Evolutionary conservation across 2,329 filamentous ascomycete genomes (phyloP).

Genomic region (Aspergillus pseudoterreus): DNA sequence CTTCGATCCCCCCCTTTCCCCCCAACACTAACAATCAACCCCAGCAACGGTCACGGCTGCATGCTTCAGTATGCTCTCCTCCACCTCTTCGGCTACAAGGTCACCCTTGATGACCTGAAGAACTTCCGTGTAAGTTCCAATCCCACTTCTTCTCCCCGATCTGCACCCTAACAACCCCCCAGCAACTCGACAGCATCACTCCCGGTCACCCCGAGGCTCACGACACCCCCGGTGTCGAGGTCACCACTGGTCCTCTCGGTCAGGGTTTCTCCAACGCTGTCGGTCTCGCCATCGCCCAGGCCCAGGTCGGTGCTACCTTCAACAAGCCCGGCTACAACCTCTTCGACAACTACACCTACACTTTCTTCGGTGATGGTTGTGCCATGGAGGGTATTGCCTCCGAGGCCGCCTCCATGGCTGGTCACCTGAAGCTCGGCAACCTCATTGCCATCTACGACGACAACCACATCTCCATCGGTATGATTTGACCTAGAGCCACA

Average conservation of each 20-base stretch:
- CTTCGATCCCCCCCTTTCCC: background rate
- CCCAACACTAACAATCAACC: slow-evolving; percentile 9
- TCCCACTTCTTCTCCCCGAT: slow-evolving; percentile 36
- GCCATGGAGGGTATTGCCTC: slow-evolving; percentile 96
- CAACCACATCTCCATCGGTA: slow-evolving; percentile 88
- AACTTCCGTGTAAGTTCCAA: slow-evolving; percentile 70
- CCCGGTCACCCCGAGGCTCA: slow-evolving; percentile 95
- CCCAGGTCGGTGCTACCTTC: slow-evolving; percentile 84
- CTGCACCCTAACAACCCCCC: slow-evolving; percentile 9
- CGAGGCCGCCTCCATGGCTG: slow-evolving; percentile 87
- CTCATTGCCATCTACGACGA: slow-evolving; percentile 96
- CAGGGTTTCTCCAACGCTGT: slow-evolving; percentile 98
- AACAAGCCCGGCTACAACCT: slow-evolving; percentile 94
- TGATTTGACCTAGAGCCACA: slow-evolving; percentile 19
- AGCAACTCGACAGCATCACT: slow-evolving; percentile 74
- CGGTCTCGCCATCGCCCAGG: slow-evolving; percentile 94
- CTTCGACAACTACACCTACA: slow-evolving; percentile 94
- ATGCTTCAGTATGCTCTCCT: slow-evolving; percentile 99
- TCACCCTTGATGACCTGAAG: slow-evolving; percentile 91
- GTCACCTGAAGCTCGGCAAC: slow-evolving; percentile 96
- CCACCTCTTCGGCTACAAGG: slow-evolving; percentile 87
- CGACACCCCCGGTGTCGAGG: slow-evolving; percentile 94
- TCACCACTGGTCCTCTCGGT: slow-evolving; percentile 95
- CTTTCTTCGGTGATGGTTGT: slow-evolving; percentile 96
- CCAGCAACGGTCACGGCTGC: slow-evolving; percentile 95